Base-by-base conservation (phyloP, 129 eudicot genomes). In the Flaveria ramosissima region DNA sequence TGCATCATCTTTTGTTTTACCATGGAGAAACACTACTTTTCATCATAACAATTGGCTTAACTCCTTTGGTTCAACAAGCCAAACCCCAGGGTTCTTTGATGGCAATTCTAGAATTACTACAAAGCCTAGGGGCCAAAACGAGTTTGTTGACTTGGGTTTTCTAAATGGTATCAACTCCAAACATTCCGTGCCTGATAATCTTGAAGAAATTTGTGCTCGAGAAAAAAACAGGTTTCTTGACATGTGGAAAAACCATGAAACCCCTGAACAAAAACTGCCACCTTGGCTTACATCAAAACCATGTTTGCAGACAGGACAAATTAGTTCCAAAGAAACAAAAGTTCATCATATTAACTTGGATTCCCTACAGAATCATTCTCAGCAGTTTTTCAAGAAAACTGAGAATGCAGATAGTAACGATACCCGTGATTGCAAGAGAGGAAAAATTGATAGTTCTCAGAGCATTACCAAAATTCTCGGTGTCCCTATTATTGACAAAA, bases 361-460 rank as follows among this genome's bases (percentile, higher is more conserved):
- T 68, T 84, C 87, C 3, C 70, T 84, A 83, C 91, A 88, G 82
- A 79, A 83, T 71, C 77, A 74, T 48, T 91, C 91, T 63, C 89
- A 79, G 50, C 92, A 77, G 8, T 91, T 86, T 69, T 91, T 89
- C 85, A 80, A 59, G 72, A 86, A 75, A 74, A 27, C 81, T 46
- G 84, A 88, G 45, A 32, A 17, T 52, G 63, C 27, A 50, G 69
- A 79, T 27, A 17, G 57, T 32, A 19, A 41, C 32, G 4, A 16
- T 51, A 83, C 85, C n/a, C 67, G 56, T 9, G 78, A 52, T 47
- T 41, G 47, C 13, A 78, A 53, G 52, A 79, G 79, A 66, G 70
- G 45, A 47, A 80, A 71, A 73, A 7, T 71, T 24, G 42, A 72
- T 70, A 67, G 71, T 15, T 15, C 71, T 30, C 12, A 5, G 62